Conservation (phyloP, 1,284 basidiomycete genomes). For the Austropuccinia psidii region DNA sequence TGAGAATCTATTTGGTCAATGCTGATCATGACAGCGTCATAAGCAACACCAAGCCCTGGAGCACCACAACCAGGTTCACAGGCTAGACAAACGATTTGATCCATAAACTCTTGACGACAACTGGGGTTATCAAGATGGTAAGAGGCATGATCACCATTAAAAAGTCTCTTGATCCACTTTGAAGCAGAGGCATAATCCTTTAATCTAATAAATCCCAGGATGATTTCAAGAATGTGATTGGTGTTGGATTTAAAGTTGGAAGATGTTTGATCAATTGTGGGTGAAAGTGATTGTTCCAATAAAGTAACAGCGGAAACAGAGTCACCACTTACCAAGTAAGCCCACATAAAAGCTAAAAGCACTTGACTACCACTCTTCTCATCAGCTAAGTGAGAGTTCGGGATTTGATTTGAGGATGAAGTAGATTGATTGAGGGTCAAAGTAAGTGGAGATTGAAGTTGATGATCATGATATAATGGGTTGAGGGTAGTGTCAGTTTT, state of each 20-base stretch:
- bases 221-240: slow-evolving; percentile 29
- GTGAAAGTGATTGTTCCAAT: slow-evolving; percentile 12
- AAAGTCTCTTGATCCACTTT: slow-evolving; percentile 30
- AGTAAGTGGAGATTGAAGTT: background rate
- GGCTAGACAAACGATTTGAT: slow-evolving; percentile 15
- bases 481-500: background rate
- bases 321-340: slow-evolving; percentile 21
- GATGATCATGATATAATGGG: slow-evolving; percentile 8
- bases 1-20: slow-evolving; percentile 27
- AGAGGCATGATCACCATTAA: slow-evolving; percentile 29
- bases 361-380: slow-evolving; percentile 15
- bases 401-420: background rate
- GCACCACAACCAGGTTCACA: slow-evolving; percentile 14
- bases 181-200: slow-evolving; percentile 26
- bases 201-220: slow-evolving; percentile 25
- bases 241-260: slow-evolving; percentile 5
- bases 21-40: slow-evolving; percentile 27
- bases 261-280: background rate
- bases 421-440: background rate
- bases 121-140: slow-evolving; percentile 23
- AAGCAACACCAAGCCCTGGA: slow-evolving; percentile 23
- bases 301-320: slow-evolving; percentile 27
- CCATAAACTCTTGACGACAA: slow-evolving; percentile 19
- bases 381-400: slow-evolving; percentile 3
- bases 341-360: slow-evolving; percentile 18